Evolutionary conservation across 495 filamentous ascomycete species (phyloP).

Genomic region (Aspergillus homomorphus): DNA sequence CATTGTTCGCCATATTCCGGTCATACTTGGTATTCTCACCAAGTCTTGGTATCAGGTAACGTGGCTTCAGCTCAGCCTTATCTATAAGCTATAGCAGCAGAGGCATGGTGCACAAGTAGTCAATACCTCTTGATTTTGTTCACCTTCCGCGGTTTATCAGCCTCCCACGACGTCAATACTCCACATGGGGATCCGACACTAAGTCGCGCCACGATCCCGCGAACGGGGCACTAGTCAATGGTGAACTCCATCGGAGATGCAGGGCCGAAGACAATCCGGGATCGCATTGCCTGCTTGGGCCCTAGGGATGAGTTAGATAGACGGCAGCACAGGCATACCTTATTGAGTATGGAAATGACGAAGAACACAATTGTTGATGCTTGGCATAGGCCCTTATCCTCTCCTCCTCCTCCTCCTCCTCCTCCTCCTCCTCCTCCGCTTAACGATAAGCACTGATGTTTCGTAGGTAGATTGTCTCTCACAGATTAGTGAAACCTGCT

Average conservation of each 20-base stretch:
- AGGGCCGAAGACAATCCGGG: constrained; percentile 8
- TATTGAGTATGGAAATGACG: not conserved
- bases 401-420: not conserved
- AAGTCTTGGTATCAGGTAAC: too few relatives aligned
- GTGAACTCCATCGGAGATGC: constrained; percentile 7
- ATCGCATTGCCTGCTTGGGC: constrained; percentile 14
- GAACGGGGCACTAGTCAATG: constrained; percentile 14
- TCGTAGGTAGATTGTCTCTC: not conserved
- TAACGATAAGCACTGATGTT: not conserved
- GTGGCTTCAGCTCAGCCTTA: too few relatives aligned
- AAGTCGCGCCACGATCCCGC: constrained; percentile 17
- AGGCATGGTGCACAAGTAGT: too few relatives aligned
- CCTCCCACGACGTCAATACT: constrained; percentile 12
- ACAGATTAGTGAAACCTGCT: not conserved
- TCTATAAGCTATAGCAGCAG: too few relatives aligned
- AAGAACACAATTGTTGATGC: not conserved
- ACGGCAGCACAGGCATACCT: constrained; percentile 1
- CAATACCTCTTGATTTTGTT: not conserved
- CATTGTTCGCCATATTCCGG: too few relatives aligned
- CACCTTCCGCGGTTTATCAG: not conserved
- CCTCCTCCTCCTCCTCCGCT: not conserved
- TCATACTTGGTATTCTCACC: too few relatives aligned
- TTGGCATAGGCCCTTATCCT: not conserved
- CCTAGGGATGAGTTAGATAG: not conserved
- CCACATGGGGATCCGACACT: constrained; percentile 13